Evolutionary conservation across 495 filamentous ascomycete species (phyloP), one percentile per base, ranked within the genome.

Genomic region (Talaromyces thailandensis): DNA sequence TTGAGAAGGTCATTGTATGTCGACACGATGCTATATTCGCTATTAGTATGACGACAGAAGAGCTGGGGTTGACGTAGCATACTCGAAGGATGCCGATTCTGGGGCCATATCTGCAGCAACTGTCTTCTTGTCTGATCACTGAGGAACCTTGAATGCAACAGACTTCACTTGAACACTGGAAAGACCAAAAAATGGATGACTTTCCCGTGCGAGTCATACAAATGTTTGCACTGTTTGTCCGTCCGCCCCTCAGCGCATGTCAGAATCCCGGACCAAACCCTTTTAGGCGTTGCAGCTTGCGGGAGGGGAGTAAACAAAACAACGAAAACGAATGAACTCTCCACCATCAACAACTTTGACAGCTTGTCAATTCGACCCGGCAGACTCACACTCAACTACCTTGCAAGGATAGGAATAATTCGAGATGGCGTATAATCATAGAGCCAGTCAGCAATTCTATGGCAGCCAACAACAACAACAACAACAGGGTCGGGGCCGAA

Each of bases 361-460:
- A 70, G 69, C 50, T 59, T n/a, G 56, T 26, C 35, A 25, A 25
- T 43, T 32, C 9, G 21, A 14, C 40, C 35, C 52, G 25, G 14
- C 25, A 26, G 6, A 21, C 52, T n/a, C 23, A 29, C 12, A 56
- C 0, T 18, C 40, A 21, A 45, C 40, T 45, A 7, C 1, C 6
- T n/a, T 18, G 40, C 16, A n/a, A 45, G 21, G n/a, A 25, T 18
- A 16, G 16, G 25, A n/a, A 26, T n/a, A 61, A 3, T 23, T 12
- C 5, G 23, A n/a, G 4, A 78, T 79, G 75, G 66, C 76, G 16
- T 93, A 86, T 78, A 91, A 91, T 65, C 77, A 83, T 64, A 86
- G 92, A 71, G 92, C 91, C 86, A 94, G 90, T 75, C 81, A 82
- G 63, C 84, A 83, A 70, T 83, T 85, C 65, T 76, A 76, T 66